These are phyloP conservation scores for Lyophyllum shimeji DNA, from an alignment of 768 basidiomycete genomes.

Conservation along the genomic window DNA sequence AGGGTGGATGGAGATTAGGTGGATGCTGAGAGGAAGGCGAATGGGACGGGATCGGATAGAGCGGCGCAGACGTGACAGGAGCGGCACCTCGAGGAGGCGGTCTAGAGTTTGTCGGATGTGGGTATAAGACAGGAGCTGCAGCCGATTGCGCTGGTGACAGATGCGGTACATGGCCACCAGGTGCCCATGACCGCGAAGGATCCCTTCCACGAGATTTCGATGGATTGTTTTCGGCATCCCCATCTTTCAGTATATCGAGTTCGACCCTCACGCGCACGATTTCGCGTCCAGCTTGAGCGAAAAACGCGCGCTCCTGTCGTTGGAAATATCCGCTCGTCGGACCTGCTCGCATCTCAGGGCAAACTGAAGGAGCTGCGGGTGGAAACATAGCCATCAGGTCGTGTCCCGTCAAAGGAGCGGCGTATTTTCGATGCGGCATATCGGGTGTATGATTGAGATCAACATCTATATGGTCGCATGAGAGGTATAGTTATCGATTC, in stretches of 20 bases:
- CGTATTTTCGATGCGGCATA: slow-evolving; percentile 56
- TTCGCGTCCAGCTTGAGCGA: slow-evolving; percentile 75
- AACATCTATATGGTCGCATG: slow-evolving; percentile 44
- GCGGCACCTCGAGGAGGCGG: slow-evolving; percentile 30
- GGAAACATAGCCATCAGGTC: slow-evolving; percentile 87
- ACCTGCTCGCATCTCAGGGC: slow-evolving; percentile 55
- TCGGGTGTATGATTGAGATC: slow-evolving; percentile 58
- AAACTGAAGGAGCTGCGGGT: slow-evolving; percentile 59
- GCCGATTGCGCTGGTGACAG: slow-evolving; percentile 35
- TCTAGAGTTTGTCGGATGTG: slow-evolving; percentile 33
- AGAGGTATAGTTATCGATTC: not conserved
- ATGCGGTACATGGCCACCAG: slow-evolving; percentile 24
- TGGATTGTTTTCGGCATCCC: slow-evolving; percentile 26
- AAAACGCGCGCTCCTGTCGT: slow-evolving; percentile 77
- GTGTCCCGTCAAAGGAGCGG: slow-evolving; percentile 77
- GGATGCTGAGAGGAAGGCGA: slow-evolving; percentile 24
- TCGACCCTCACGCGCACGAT: slow-evolving; percentile 76
- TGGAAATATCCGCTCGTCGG: slow-evolving; percentile 75
- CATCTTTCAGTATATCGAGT: slow-evolving; percentile 50
- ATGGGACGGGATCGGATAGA: slow-evolving; percentile 33
- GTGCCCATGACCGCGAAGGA: slow-evolving; percentile 24
- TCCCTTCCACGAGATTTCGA: slow-evolving; percentile 22
- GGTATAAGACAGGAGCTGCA: slow-evolving; percentile 29
- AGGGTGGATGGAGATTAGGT: slow-evolving; percentile 35
- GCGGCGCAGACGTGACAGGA: slow-evolving; percentile 32